Evolutionary conservation across 2,329 filamentous ascomycete species (phyloP), one percentile per base, ranked within the genome.

Genomic region (Colletotrichum camelliae): DNA sequence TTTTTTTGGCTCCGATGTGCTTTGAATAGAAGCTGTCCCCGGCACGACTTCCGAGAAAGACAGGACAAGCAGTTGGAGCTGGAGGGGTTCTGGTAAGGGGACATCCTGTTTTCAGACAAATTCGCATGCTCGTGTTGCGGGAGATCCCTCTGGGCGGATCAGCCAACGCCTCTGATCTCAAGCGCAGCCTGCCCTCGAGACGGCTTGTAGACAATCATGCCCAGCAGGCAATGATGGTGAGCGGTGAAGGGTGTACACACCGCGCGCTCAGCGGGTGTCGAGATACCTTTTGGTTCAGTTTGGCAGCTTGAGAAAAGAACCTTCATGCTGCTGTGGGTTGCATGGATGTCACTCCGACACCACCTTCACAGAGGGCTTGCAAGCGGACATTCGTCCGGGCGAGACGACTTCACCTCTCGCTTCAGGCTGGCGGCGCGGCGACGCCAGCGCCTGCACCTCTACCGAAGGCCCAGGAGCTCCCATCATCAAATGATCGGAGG

Each of bases 401-500:
- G 12, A 58, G 43, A 72, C 31, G 24, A 69, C 33, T 15, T 43
- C 52, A 33, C 21, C 31, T 66, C 62, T 57, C 65, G 27, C 27
- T 57, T 31, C 39, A 52, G 43, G 16, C 37, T 57, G 64, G 39
- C 61, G 61, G n/a, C 64, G 65, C 27, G 43, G 43, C 43, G 43
- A 21, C n/a, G 43, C 48, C n/a, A 61, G 67, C 35, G 16, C 16
- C 62, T 67, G 68, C 67, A 61, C 66, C 21, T 61, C 31, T 48
- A 27, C 43, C 65, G 52, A 62, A 31, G 37, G 43, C 35, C 27
- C 16, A 39, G 52, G 48, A 39, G n/a, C 18, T n/a, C 15, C 33
- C 69, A 75, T 75, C 74, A 48, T 74, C 74, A 75, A 73, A 75
- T 73, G 21, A 75, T 73, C 74, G 74, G 74, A 18, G 43, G 43